Conservation (phyloP, 2,329 filamentous ascomycete species). For the Ophiostoma tasmaniense region DNA sequence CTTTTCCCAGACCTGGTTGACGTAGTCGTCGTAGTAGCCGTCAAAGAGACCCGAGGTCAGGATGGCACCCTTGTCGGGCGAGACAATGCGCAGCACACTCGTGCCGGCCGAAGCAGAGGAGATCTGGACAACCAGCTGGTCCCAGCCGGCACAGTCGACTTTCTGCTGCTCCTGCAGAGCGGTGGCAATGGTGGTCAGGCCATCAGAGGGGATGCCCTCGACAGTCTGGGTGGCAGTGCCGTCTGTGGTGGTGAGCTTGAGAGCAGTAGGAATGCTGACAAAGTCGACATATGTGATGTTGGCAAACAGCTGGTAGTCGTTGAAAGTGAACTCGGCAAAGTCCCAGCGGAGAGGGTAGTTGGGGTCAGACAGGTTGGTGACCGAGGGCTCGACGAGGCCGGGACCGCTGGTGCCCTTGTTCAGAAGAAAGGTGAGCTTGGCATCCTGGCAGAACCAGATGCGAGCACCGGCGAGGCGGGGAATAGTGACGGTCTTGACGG, state of each 20-base stretch:
- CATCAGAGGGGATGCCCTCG: conserved; percentile 39
- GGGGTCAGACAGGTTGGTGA: conserved; percentile 55
- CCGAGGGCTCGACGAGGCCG: conserved; percentile 65
- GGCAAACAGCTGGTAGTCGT: conserved; percentile 51
- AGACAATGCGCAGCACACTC: conserved; percentile 39
- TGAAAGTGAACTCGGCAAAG: conserved; percentile 64
- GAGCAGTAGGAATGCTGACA: conserved; percentile 54
- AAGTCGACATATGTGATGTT: conserved; percentile 74
- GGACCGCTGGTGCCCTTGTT: conserved; percentile 52
- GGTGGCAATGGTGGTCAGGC: conserved; percentile 38
- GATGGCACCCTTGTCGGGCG: conserved; percentile 43
- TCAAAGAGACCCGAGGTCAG: conserved; percentile 37
- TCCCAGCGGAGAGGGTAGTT: conserved; percentile 57
- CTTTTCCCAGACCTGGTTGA: conserved; percentile 44
- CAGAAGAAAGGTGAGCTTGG: conserved; percentile 56
- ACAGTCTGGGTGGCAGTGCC: conserved; percentile 38
- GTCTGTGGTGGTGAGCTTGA: conserved; percentile 41
- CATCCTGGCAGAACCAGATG: conserved; percentile 60
- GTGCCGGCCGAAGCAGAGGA: conserved; percentile 25
- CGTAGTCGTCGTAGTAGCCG: conserved; percentile 43
- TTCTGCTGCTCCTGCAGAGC: conserved; percentile 38
- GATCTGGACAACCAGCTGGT: conserved; percentile 39
- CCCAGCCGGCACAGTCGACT: conserved; percentile 43
- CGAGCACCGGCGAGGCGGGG: conserved; percentile 63
- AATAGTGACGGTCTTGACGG: conserved; percentile 52